Evolutionary conservation across 2,329 filamentous ascomycete genomes (phyloP).

Genomic region (Zopfia rhizophila): DNA sequence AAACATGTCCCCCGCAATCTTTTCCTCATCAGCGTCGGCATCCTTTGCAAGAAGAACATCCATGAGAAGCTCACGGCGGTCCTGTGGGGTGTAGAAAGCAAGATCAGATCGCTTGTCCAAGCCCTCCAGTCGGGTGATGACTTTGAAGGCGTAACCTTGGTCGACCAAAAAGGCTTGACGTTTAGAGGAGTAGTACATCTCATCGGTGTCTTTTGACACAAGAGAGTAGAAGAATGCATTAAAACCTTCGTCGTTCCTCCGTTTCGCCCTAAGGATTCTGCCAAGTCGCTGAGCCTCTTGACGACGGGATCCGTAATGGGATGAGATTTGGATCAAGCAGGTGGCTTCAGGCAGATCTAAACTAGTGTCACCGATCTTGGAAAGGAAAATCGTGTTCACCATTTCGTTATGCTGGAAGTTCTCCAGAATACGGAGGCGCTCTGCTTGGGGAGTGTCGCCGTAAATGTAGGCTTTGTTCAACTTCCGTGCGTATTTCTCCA

Average conservation of each 20-base stretch:
- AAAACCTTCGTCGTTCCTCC: slow-evolving; percentile 96
- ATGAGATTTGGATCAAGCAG: slow-evolving; percentile 95
- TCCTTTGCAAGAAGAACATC: slow-evolving; percentile 92
- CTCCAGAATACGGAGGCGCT: slow-evolving; percentile 86
- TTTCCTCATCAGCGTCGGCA: slow-evolving; percentile 73
- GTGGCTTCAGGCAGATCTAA: slow-evolving; percentile 96
- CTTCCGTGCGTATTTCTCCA: slow-evolving; percentile 85
- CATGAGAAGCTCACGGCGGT: slow-evolving; percentile 86
- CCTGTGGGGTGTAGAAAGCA: slow-evolving; percentile 79
- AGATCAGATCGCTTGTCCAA: slow-evolving; percentile 86
- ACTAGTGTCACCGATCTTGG: slow-evolving; percentile 98
- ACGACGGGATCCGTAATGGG: slow-evolving; percentile 94
- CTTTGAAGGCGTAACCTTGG: slow-evolving; percentile 98
- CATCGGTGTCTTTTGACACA: slow-evolving; percentile 95
- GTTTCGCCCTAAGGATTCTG: slow-evolving; percentile 92
- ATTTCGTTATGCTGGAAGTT: slow-evolving; percentile 94
- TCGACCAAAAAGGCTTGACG: slow-evolving; percentile 97
- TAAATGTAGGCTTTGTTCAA: slow-evolving; percentile 91
- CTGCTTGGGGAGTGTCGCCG: slow-evolving; percentile 84
- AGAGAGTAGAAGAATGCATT: slow-evolving; percentile 99
- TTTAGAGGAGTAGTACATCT: slow-evolving; percentile 98
- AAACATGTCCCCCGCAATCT: slow-evolving; percentile 75
- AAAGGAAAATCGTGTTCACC: slow-evolving; percentile 93
- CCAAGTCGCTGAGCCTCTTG: slow-evolving; percentile 96
- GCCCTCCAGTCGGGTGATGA: slow-evolving; percentile 93